A percentile compares a stretch with the other conserved stretches of the same genome.
These are phyloP conservation scores for Crepidotus variabilis DNA, from an alignment of 768 basidiomycete species.

Conservation along the genomic window DNA sequence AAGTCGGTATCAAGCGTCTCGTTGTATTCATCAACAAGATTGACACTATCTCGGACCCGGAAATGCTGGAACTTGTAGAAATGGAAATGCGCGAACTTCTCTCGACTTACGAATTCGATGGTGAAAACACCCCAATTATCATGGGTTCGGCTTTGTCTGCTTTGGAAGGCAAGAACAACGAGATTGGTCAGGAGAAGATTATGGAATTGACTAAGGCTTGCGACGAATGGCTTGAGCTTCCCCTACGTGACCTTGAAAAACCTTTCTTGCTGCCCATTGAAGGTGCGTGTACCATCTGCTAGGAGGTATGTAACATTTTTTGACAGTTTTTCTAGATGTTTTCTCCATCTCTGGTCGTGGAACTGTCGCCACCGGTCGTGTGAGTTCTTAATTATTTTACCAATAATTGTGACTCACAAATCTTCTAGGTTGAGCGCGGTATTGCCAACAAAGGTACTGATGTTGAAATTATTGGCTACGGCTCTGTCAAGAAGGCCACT, in stretches of 20 bases:
- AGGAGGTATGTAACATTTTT: too few relatives aligned
- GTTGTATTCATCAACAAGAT: conserved; percentile 99
- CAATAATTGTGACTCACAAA: neutral
- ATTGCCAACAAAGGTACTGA: conserved; percentile 87
- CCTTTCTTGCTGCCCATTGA: conserved; percentile 96
- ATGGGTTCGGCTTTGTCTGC: conserved; percentile 97
- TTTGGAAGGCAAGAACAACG: conserved; percentile 79
- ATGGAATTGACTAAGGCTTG: conserved; percentile 79
- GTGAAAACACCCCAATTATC: conserved; percentile 96
- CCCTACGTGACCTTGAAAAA: conserved; percentile 93
- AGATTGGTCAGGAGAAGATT: conserved; percentile 80
- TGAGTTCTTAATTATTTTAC: conserved; percentile 30
- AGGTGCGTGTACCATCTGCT: conserved; percentile 41
- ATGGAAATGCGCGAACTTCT: conserved; percentile 99
- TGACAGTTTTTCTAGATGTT: conserved; percentile 47
- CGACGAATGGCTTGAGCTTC: conserved; percentile 93
- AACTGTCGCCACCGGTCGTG: conserved; percentile 94
- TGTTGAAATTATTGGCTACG: conserved; percentile 89
- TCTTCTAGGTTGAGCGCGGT: conserved; percentile 82
- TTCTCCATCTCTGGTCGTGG: conserved; percentile 99
- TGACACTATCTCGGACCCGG: conserved; percentile 91
- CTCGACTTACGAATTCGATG: conserved; percentile 89
- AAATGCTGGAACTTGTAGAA: conserved; percentile 99
- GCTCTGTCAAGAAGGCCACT: conserved; percentile 80
- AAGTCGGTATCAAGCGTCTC: conserved; percentile 95